These are phyloP conservation scores for Yamagishiella unicocca DNA, from an alignment of 139 green algal genomes.

Conservation along the genomic window DNA sequence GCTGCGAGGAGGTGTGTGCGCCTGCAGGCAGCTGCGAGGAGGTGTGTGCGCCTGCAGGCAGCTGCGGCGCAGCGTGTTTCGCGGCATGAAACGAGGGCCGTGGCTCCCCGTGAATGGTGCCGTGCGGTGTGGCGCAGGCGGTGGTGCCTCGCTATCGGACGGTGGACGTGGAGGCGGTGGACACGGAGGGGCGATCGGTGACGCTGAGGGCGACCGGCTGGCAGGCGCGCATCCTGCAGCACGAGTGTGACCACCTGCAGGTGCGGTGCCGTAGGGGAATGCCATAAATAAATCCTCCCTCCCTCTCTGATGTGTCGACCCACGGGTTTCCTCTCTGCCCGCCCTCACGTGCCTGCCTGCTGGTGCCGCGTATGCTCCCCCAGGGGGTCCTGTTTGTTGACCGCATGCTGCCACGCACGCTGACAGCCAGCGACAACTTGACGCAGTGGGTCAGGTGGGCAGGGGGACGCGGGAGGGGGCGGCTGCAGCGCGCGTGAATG, in stretches of 20 bases:
- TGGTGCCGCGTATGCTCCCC: background rate
- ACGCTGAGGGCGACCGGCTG: constrained; percentile 69
- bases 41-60: too few species aligned
- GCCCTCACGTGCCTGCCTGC: background rate
- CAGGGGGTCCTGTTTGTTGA: constrained; percentile 39
- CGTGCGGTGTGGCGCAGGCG: background rate
- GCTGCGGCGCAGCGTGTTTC: background rate
- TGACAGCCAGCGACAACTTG: constrained; percentile 13
- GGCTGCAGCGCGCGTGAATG: too few species aligned
- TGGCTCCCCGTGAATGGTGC: background rate
- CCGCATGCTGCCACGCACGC: constrained; percentile 1
- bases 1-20: too few species aligned
- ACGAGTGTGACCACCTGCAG: constrained; percentile 98
- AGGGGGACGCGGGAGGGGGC: background rate
- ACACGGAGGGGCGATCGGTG: constrained; percentile 84
- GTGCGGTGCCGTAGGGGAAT: constrained; percentile 26
- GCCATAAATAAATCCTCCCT: background rate
- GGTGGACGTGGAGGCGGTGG: constrained; percentile 72
- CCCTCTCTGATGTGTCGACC: background rate
- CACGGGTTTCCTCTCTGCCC: too few species aligned
- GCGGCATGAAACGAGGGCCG: background rate
- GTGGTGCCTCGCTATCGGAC: constrained; percentile 19
- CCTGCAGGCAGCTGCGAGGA: too few species aligned
- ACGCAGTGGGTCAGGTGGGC: constrained; percentile 20
- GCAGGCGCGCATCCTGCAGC: constrained; percentile 95